Base-by-base conservation (phyloP, 129 eudicot genomes). In the Lactuca sativa region DNA sequence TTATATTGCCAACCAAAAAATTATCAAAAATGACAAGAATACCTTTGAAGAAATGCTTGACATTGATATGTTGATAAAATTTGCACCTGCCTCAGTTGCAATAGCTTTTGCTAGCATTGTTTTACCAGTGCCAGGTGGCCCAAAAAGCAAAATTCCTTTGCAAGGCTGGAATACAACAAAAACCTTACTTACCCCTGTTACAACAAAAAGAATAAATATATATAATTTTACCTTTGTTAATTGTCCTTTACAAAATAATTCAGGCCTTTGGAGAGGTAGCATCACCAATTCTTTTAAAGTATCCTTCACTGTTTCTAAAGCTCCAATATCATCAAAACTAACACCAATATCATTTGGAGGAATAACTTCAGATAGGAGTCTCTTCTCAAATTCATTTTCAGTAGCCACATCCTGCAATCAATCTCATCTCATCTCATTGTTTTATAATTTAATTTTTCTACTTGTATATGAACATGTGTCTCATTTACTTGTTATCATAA, bases 241-340 rank as follows among this genome's bases (percentile, higher is more conserved):
- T 70, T 88, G 98, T 67, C 96, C 96, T 84, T 92, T 88, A 60
- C 89, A 76, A 71, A 92, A 88, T 70, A 92, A 70, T 75, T 92
- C 96, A 51, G 98, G 96, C 78, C 98, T 84, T 68, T 88, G 96
- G 33, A 92, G 91, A 62, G 98, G 96, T 10, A 88, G 81, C 96
- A 88, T 88, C 69, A 92, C 98, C 82, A 92, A 62, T 79, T 92
- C 96, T 68, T 88, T 92, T 60, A 88, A 70, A 25, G 95, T 92
- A 59, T 92, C 91, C 71, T 92, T 88, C 10, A 92, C 96, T 58
- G 83, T 82, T 77, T 92, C 97, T 60, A 88, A 67, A 44, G 97
- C 97, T 49, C 97, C 97, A 82, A 92, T 89, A 70, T 92, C 96
- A 62, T 92, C 95, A 77, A 92, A 92, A 52, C 86, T 86, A 59